These are phyloP conservation scores for Rosa persica DNA, from an alignment of 306 rosid genomes.

Conservation along the genomic window DNA sequence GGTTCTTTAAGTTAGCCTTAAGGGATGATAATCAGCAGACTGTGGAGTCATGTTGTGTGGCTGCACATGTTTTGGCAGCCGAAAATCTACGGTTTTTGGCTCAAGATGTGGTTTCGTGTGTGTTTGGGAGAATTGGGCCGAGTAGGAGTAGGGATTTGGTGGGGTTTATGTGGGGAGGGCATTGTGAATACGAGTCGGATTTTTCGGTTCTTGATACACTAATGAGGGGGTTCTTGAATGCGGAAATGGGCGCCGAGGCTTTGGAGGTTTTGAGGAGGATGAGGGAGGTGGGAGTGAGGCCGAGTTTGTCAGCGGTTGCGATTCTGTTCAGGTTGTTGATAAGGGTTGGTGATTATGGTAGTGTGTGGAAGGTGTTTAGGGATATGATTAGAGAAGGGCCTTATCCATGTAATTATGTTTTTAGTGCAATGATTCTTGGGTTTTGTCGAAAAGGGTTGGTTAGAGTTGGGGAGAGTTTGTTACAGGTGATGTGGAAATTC, in stretches of 20 bases:
- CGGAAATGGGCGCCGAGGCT: slow-evolving; percentile 59
- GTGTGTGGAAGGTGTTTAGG: slow-evolving; percentile 65
- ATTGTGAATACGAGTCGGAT: slow-evolving; percentile 52
- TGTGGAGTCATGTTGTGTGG: slow-evolving; percentile 47
- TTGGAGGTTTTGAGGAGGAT: slow-evolving; percentile 52
- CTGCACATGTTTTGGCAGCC: slow-evolving; percentile 56
- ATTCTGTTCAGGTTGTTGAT: slow-evolving; percentile 51
- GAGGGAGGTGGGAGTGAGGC: slow-evolving; percentile 52
- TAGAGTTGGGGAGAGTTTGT: slow-evolving; percentile 53
- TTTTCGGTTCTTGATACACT: slow-evolving; percentile 63
- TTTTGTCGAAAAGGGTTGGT: slow-evolving; percentile 59
- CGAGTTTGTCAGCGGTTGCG: slow-evolving; percentile 43
- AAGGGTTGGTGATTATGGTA: slow-evolving; percentile 66
- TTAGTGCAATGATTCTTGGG: slow-evolving; percentile 50
- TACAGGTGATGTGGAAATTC: slow-evolving; percentile 63
- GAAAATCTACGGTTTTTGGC: slow-evolving; percentile 46
- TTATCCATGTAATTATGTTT: slow-evolving; percentile 35
- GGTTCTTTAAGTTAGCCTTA: slow-evolving; percentile 65
- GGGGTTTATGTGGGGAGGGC: slow-evolving; percentile 63
- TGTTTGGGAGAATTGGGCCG: slow-evolving; percentile 49
- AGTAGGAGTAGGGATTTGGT: slow-evolving; percentile 44
- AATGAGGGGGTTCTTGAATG: slow-evolving; percentile 54
- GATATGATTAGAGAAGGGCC: slow-evolving; percentile 58
- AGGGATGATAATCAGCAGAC: slow-evolving; percentile 38
- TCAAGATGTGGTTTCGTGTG: slow-evolving; percentile 64